Percentiles rank a stretch among this genome's conserved stretches.
Evolutionary conservation across 495 filamentous ascomycete genomes (phyloP).

Genomic region (Aspergillus egyptiacus): DNA sequence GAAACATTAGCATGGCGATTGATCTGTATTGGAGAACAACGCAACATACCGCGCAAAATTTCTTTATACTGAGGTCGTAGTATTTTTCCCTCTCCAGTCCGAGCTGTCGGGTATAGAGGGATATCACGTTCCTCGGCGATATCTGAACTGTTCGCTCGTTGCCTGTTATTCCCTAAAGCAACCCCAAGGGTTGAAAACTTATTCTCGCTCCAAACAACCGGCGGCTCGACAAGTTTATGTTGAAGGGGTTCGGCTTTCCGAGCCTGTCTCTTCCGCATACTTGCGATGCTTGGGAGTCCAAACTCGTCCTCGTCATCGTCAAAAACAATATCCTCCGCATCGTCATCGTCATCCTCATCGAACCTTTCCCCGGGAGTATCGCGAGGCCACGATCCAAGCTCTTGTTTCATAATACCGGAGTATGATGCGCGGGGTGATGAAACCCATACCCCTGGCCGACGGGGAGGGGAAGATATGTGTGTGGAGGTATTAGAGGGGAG

Average conservation of each 20-base stretch:
- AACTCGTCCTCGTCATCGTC: conserved; percentile 93
- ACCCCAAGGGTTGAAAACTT: conserved; percentile 31
- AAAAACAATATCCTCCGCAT: conserved; percentile 64
- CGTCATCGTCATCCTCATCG: conserved; percentile 46
- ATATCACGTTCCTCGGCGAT: conserved; percentile 86
- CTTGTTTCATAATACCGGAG: conserved; percentile 66
- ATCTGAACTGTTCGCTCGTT: conserved; percentile 72
- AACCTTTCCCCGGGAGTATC: conserved; percentile 37
- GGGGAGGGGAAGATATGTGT: conserved; percentile 48
- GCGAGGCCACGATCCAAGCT: conserved; percentile 70
- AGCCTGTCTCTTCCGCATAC: conserved; percentile 67
- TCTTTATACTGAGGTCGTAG: conserved; percentile 96
- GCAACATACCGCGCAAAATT: conserved; percentile 62
- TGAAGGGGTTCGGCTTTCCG: conserved; percentile 44
- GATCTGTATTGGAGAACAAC: conserved; percentile 6
- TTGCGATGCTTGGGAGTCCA: conserved; percentile 82
- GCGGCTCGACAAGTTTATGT: conserved; percentile 40
- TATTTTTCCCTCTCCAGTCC: conserved; percentile 88
- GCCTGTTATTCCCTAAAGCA: conserved; percentile 29
- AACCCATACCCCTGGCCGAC: conserved; percentile 45
- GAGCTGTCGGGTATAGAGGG: conserved; percentile 80
- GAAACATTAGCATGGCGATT: not conserved
- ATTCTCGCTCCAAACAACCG: conserved; percentile 28
- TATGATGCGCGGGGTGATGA: conserved; percentile 67
- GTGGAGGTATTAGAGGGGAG: conserved; percentile 33